A percentile compares a stretch with the other conserved stretches of the same genome.
Evolutionary conservation across 495 filamentous ascomycete genomes (phyloP).

Genomic region (Daldinia bambusicola): DNA sequence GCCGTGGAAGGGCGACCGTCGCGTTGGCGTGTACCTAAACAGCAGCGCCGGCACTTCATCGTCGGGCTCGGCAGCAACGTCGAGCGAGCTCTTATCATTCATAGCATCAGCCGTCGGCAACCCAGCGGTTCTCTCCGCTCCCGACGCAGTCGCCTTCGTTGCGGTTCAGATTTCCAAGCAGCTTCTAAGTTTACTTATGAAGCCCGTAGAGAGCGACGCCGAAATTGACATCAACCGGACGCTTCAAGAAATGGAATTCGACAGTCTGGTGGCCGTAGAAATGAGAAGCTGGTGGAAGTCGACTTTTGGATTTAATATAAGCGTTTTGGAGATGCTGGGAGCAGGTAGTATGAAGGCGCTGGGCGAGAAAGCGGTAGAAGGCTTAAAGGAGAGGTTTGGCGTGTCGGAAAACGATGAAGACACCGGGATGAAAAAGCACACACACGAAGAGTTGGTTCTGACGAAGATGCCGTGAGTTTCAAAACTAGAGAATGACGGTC

Average conservation of each 20-base stretch:
- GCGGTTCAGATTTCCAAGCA: constrained; percentile 7
- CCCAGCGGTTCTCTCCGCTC: neutral
- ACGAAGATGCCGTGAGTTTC: constrained; percentile 7
- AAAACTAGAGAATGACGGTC: neutral
- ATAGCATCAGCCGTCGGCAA: constrained; percentile 2
- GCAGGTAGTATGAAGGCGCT: neutral
- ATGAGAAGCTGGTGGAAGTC: constrained; percentile 59
- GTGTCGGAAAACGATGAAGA: neutral
- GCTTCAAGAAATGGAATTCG: constrained; percentile 52
- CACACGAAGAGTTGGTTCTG: neutral
- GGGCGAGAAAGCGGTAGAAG: constrained; percentile 1
- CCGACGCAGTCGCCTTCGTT: neutral
- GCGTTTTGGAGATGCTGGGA: constrained; percentile 9
- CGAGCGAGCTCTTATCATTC: constrained; percentile 2
- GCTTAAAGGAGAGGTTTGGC: neutral
- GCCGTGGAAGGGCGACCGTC: constrained; percentile 1
- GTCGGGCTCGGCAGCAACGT: neutral
- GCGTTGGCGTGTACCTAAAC: neutral
- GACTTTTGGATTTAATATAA: constrained; percentile 48
- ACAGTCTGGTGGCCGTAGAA: constrained; percentile 61
- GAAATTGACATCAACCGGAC: constrained; percentile 52
- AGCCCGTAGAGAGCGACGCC: constrained; percentile 45
- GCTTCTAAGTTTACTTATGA: constrained; percentile 53
- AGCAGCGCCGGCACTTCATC: neutral
- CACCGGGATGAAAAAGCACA: neutral